Evolutionary conservation across 495 filamentous ascomycete species (phyloP).

Genomic region (Aspergillus leporis): DNA sequence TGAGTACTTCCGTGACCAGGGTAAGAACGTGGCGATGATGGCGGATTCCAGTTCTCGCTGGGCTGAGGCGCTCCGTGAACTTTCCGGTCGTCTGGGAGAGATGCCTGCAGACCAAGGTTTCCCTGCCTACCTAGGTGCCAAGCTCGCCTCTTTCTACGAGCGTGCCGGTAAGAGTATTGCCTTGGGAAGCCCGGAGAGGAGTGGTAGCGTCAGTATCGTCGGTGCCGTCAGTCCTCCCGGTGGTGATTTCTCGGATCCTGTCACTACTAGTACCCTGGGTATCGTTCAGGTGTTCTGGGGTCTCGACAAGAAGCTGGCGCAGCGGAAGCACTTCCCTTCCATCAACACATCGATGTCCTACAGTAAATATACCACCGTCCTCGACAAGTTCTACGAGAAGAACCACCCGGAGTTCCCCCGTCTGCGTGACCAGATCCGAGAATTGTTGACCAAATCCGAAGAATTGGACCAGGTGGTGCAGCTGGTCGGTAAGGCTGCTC

Average conservation of each 20-base stretch:
- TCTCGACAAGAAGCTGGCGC: constrained; percentile 97
- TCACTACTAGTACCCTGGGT: constrained; percentile 89
- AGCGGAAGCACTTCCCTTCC: constrained; percentile 98
- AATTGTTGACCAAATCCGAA: constrained; percentile 90
- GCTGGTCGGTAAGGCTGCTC: constrained; percentile 93
- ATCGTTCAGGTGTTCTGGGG: constrained; percentile 99
- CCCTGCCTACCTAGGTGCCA: constrained; percentile 94
- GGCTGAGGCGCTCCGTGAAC: constrained; percentile 97
- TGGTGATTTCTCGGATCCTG: constrained; percentile 99
- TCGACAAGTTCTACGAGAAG: constrained; percentile 93
- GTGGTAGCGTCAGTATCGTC: constrained; percentile 95
- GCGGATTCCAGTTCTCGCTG: constrained; percentile 97
- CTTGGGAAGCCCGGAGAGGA: constrained; percentile 83
- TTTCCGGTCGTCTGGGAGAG: constrained; percentile 97
- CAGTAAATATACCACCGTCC: constrained; percentile 87
- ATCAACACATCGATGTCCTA: constrained; percentile 96
- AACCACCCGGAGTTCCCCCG: constrained; percentile 91
- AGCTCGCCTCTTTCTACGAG: constrained; percentile 98
- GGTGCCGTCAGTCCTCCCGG: constrained; percentile 95
- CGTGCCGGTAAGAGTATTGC: constrained; percentile 85
- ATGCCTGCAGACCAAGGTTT: constrained; percentile 99
- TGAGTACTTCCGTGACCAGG: constrained; percentile 98
- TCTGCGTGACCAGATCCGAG: constrained; percentile 86
- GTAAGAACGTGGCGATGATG: constrained; percentile 99
- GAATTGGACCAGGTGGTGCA: constrained; percentile 99